These are phyloP conservation scores for Trichomonas tenax DNA, from an alignment of 208 protist species.

Conservation along the genomic window DNA sequence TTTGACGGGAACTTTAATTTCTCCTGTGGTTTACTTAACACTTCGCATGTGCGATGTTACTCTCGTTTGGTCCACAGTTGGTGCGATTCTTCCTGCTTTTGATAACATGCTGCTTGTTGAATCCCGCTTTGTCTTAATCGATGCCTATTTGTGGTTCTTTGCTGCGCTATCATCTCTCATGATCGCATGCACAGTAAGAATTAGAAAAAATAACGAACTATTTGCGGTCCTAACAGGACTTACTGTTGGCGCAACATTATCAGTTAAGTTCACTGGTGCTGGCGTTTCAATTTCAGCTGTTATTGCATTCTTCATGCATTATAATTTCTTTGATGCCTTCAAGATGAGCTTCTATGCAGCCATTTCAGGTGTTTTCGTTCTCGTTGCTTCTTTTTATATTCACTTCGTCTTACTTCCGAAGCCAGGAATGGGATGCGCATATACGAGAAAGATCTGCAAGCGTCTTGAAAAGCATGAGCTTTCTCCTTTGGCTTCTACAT, in stretches of 20 bases:
- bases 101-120: not conserved
- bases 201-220: not conserved
- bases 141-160: not conserved
- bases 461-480: not conserved
- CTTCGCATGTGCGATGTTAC: not conserved
- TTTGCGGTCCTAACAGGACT: not conserved
- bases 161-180: not conserved
- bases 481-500: not conserved
- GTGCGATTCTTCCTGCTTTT: not conserved
- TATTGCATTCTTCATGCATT: not conserved
- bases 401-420: not conserved
- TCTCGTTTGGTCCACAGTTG: not conserved
- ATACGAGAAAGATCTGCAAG: too few relatives aligned
- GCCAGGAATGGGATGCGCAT: not conserved
- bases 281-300: not conserved
- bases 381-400: not conserved
- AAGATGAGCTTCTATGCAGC: not conserved
- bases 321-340: not conserved
- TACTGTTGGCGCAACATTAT: not conserved
- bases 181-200: not conserved
- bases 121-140: not conserved
- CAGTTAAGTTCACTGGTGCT: not conserved
- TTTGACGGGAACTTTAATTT: not conserved
- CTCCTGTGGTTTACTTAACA: not conserved
- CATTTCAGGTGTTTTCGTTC: not conserved